Conservation (phyloP, 2,329 filamentous ascomycete species). For the Fusarium sp. region DNA sequence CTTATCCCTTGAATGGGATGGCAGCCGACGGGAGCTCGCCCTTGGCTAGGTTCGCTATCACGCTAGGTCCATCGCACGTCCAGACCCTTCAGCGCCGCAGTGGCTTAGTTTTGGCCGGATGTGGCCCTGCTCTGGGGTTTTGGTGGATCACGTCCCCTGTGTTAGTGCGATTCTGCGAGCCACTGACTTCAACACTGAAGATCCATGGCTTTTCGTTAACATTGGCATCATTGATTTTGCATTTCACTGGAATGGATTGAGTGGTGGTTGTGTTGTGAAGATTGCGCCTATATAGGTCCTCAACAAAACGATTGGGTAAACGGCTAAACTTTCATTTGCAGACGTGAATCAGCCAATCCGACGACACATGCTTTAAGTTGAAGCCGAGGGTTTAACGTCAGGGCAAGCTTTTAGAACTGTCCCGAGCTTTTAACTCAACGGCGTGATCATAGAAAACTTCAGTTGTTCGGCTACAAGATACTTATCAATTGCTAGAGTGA, state of each 20-base stretch:
- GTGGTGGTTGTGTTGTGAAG: not conserved
- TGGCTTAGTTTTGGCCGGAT: slow-evolving; percentile 37
- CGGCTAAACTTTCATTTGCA: not conserved
- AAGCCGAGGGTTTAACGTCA: no score
- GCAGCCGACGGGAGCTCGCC: slow-evolving; percentile 31
- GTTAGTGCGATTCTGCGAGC: slow-evolving; percentile 23
- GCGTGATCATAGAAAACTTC: no score
- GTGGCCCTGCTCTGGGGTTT: not conserved
- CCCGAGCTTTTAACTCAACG: no score
- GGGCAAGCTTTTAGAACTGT: no score
- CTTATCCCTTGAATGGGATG: slow-evolving; percentile 41
- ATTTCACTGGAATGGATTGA: slow-evolving; percentile 3
- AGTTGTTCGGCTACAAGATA: no score
- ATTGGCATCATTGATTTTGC: slow-evolving; percentile 7
- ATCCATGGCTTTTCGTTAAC: not conserved
- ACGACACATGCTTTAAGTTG: not conserved
- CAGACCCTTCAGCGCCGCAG: slow-evolving; percentile 41
- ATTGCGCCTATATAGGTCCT: not conserved
- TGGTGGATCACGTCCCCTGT: slow-evolving; percentile 24
- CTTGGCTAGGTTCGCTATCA: slow-evolving; percentile 14
- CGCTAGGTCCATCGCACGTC: slow-evolving; percentile 12
- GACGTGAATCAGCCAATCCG: slow-evolving; percentile 6
- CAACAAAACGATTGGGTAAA: not conserved
- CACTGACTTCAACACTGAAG: slow-evolving; percentile 23
- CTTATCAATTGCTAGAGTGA: no score